These are phyloP conservation scores for Colletotrichum limetticola DNA, from an alignment of 2,329 filamentous ascomycete genomes.

Conservation along the genomic window DNA sequence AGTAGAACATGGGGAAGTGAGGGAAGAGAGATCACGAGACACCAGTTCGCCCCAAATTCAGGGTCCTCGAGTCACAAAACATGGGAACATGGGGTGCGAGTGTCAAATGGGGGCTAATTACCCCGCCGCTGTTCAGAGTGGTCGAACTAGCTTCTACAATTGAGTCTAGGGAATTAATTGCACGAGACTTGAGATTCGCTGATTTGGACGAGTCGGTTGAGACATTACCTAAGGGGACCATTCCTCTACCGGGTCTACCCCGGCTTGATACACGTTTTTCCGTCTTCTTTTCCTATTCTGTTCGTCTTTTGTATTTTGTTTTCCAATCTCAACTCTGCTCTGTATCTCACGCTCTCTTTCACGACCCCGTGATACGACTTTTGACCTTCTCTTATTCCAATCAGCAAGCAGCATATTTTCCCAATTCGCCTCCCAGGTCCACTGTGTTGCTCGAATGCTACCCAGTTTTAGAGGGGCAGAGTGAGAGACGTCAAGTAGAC, in stretches of 20 bases:
- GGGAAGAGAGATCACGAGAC: neutral
- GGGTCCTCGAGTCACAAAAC: slow-evolving; percentile 16
- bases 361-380: no score
- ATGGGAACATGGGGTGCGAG: neutral
- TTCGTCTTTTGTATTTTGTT: neutral
- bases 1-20: no score
- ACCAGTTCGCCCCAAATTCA: slow-evolving; percentile 21
- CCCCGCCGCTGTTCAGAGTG: slow-evolving; percentile 11
- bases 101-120: neutral
- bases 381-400: no score
- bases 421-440: neutral
- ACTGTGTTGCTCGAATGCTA: neutral
- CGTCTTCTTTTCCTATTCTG: neutral
- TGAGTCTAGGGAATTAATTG: no score
- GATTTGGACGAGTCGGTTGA: neutral
- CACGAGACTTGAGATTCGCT: neutral
- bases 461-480: slow-evolving; percentile 12
- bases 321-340: neutral
- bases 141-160: neutral
- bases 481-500: neutral
- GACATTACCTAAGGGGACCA: slow-evolving; percentile 22
- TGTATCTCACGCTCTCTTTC: neutral
- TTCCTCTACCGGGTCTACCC: slow-evolving; percentile 6
- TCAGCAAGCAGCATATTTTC: no score
- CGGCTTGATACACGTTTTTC: neutral